Evolutionary conservation across 1,284 basidiomycete species (phyloP), one percentile per base, ranked within the genome.

Genomic region (Cryptococcus jaspeensis): DNA sequence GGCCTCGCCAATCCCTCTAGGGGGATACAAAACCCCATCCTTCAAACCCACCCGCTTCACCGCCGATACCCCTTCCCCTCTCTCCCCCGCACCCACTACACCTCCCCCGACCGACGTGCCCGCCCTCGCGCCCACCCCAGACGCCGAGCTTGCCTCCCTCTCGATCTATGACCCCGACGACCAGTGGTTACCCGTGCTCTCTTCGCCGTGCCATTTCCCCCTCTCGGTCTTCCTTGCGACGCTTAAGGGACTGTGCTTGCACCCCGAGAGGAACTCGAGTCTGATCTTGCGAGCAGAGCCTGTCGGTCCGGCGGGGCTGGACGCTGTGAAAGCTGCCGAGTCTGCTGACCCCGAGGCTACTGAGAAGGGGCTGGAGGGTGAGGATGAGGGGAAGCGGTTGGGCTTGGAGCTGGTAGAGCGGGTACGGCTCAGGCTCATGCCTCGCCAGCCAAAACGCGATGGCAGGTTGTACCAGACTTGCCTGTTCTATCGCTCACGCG

Each of bases 261-360:
- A 78, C 57, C 75, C 77, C 1, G 77, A 79, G 56, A 69, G 72
- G 9, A 74, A 77, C 58, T 74, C 74, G 13, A 59, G 63, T 23
- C 59, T 74, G 25, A 77, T 77, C 49, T 62, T 78, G 2, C 63
- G 76, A 5, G 73, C 75, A 0, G 75, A 77, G 59, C 52, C 61
- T 37, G 48, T 69, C 5, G 15, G 23, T 4, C 23, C 32, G 8
- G 16, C 32, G 9, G 25, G n/a, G 45, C 45, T 28, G 7, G 20
- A 12, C 15, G 45, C 25, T 28, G 32, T n/a, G 15, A 25, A 28
- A 7, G 8, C 45, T 18, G 18, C 25, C 45, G 45, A 47, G 11
- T 28, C 28, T 4, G 28, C 28, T 32, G 28, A 32, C 28, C 28
- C 28, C 9, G 5, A 9, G 28, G 28, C 4, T 32, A 9, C 5